Percentiles rank a stretch among this genome's conserved stretches.
phyloP scores from a whole-genome alignment of 1,139 yeast species.

The Kodamaea suecica region DNA sequence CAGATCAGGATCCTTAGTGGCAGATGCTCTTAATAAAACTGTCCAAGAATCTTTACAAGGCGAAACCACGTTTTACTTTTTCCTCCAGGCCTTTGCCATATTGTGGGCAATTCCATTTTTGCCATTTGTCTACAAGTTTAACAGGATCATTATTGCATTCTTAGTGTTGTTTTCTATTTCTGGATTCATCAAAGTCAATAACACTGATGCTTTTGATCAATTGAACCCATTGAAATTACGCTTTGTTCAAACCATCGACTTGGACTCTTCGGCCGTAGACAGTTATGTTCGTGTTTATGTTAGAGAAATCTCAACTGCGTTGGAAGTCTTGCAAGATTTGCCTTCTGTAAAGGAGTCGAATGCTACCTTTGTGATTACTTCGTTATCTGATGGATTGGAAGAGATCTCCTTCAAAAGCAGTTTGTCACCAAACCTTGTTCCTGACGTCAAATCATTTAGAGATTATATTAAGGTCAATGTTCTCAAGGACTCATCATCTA shows the following conservation, averaged over 20 bases:
- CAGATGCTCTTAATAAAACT: constrained; percentile 67
- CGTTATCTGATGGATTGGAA: constrained; percentile 45
- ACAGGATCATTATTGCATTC: constrained; percentile 46
- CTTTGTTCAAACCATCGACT: constrained; percentile 57
- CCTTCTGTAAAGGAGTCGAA: constrained; percentile 55
- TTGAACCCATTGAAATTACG: constrained; percentile 67
- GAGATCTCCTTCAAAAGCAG: constrained; percentile 51
- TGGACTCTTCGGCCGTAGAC: constrained; percentile 25
- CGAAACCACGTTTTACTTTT: constrained; percentile 45
- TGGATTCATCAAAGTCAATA: constrained; percentile 37
- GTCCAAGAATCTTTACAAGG: constrained; percentile 59
- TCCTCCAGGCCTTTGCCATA: constrained; percentile 34
- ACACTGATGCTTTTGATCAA: constrained; percentile 52
- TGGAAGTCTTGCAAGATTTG: constrained; percentile 48
- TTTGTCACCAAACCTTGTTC: constrained; percentile 50
- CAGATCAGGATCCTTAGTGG: constrained; percentile 48
- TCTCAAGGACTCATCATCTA: constrained; percentile 46
- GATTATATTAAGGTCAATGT: constrained; percentile 51
- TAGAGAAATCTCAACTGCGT: constrained; percentile 42
- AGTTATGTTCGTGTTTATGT: constrained; percentile 50
- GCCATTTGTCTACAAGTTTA: constrained; percentile 72
- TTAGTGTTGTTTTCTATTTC: constrained; percentile 32
- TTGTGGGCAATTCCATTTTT: constrained; percentile 55
- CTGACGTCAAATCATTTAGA: constrained; percentile 33
- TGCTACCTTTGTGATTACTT: constrained; percentile 31